A percentile compares a stretch with the other conserved stretches of the same genome.
Conservation (phyloP, 148 eudicot species). For the Selenicereus undatus region DNA sequence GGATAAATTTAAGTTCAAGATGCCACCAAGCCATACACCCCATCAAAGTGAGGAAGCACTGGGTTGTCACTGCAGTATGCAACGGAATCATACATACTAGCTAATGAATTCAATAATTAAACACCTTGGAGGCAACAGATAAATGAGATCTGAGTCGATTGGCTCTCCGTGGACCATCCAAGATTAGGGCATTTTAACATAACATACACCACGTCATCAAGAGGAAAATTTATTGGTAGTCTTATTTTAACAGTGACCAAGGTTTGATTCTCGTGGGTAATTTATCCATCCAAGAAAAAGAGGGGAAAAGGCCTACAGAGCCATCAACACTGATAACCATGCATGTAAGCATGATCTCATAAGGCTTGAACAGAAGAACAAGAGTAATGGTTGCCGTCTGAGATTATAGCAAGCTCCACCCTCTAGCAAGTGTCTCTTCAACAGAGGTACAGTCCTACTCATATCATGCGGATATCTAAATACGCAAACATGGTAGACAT, state of each 20-base stretch:
- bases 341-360: neutral
- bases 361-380: neutral
- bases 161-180: neutral
- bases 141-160: neutral
- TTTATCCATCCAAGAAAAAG: no score
- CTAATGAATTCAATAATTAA: no score
- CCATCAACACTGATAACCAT: neutral
- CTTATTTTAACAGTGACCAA: no score
- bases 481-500: neutral
- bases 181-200: neutral
- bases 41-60: no score
- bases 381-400: no score
- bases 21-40: neutral
- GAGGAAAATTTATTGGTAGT: neutral
- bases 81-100: no score
- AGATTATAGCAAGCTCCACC: neutral
- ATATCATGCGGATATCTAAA: neutral
- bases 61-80: no score
- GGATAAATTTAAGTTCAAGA: slow-evolving; percentile 1
- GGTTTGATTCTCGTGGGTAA: no score
- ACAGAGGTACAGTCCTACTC: neutral
- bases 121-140: neutral
- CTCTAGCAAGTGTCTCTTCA: neutral
- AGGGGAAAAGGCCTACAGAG: neutral
- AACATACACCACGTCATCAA: neutral